phyloP scores from a whole-genome alignment of 306 rosid genomes.

The Medicago ruthenica region DNA sequence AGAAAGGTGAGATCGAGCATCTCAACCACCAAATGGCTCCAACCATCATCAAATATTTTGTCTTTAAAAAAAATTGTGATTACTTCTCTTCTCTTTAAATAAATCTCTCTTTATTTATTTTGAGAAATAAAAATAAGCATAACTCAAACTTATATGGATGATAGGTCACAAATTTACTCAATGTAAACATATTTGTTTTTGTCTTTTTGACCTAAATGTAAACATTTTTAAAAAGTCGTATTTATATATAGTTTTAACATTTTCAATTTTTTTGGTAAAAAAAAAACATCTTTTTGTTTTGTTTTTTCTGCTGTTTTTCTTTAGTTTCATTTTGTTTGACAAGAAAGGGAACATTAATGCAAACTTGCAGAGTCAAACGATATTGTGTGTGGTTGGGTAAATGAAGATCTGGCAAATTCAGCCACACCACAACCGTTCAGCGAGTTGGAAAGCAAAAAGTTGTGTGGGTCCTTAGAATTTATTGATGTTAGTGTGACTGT shows the following conservation, averaged over 20 bases:
- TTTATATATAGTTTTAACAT: not conserved
- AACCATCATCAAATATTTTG: too few species aligned
- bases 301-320: not conserved
- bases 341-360: not conserved
- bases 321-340: not conserved
- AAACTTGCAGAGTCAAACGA: slow-evolving; percentile 46
- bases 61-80: too few species aligned
- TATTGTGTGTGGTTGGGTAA: slow-evolving; percentile 5
- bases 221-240: too few species aligned
- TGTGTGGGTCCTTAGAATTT: slow-evolving; percentile 33
- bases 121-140: too few species aligned
- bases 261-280: not conserved
- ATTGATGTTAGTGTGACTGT: slow-evolving; percentile 23
- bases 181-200: too few species aligned
- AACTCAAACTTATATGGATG: too few species aligned
- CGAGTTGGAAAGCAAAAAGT: slow-evolving; percentile 15
- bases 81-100: too few species aligned
- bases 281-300: not conserved
- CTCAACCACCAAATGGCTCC: too few species aligned
- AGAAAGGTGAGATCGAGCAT: too few species aligned
- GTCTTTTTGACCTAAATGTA: too few species aligned
- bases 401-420: slow-evolving; percentile 17
- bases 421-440: not conserved
- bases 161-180: too few species aligned
- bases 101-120: too few species aligned